These are phyloP conservation scores for Fusarium euwallaceae DNA, from an alignment of 2,329 filamentous ascomycete species.

Conservation along the genomic window DNA sequence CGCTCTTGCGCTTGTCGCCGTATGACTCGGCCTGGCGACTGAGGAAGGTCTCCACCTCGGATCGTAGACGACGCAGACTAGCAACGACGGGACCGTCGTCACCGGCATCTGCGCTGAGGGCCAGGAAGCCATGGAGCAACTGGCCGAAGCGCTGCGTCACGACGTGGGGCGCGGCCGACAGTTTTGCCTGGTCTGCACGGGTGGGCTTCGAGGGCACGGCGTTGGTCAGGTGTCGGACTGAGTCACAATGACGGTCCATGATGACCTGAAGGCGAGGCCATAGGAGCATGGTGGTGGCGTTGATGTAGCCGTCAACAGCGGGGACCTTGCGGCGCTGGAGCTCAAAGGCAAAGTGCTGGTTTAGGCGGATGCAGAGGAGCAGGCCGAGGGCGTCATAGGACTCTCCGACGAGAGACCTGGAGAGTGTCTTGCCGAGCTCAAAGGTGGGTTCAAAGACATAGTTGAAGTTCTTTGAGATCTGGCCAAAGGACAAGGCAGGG, in stretches of 20 bases:
- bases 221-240: conserved; percentile 75
- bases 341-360: conserved; percentile 94
- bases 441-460: conserved; percentile 94
- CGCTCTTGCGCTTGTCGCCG: conserved; percentile 82
- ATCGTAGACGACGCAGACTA: conserved; percentile 81
- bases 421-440: conserved; percentile 81
- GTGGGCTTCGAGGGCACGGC: conserved; percentile 62
- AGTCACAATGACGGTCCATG: conserved; percentile 94
- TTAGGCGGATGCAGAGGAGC: conserved; percentile 90
- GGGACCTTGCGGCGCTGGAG: conserved; percentile 92
- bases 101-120: conserved; percentile 87
- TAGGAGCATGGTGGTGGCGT: conserved; percentile 93
- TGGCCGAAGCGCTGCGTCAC: conserved; percentile 97
- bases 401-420: conserved; percentile 80
- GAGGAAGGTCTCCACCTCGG: conserved; percentile 87
- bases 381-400: conserved; percentile 89
- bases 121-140: conserved; percentile 85
- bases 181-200: conserved; percentile 66
- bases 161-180: conserved; percentile 88
- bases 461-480: conserved; percentile 85
- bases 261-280: conserved; percentile 96
- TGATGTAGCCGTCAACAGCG: conserved; percentile 90
- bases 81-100: conserved; percentile 93
- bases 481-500: conserved; percentile 78
- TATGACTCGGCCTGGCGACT: conserved; percentile 81